Evolutionary conservation across 1,284 basidiomycete species (phyloP).

Genomic region (Inonotus hispidus): DNA sequence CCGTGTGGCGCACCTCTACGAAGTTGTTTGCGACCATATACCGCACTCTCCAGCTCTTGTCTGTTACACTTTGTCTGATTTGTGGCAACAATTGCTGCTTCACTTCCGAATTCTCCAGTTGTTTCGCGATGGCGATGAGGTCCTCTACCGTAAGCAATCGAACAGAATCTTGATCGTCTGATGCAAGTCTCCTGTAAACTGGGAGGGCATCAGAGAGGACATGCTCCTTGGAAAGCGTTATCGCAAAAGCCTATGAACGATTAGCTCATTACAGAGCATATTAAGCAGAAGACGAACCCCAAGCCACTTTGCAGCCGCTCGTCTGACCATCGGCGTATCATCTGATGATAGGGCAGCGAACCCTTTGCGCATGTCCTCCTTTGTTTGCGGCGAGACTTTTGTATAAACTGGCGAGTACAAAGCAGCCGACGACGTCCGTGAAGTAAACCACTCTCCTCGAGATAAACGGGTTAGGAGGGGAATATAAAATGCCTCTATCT

Average conservation of each 20-base stretch:
- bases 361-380: slow-evolving; percentile 88
- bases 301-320: slow-evolving; percentile 95
- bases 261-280: slow-evolving; percentile 16
- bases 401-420: slow-evolving; percentile 93
- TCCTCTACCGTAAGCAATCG: slow-evolving; percentile 95
- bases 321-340: slow-evolving; percentile 98
- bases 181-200: slow-evolving; percentile 91
- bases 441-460: slow-evolving; percentile 99
- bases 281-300: slow-evolving; percentile 53
- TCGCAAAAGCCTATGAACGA: slow-evolving; percentile 61
- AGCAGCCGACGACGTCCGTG: slow-evolving; percentile 91
- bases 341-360: slow-evolving; percentile 84
- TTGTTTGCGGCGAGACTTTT: slow-evolving; percentile 65
- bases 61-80: slow-evolving; percentile 82
- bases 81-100: slow-evolving; percentile 88
- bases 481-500: slow-evolving; percentile 90
- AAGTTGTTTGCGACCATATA: slow-evolving; percentile 99
- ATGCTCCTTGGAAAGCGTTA: slow-evolving; percentile 72
- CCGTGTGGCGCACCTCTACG: slow-evolving; percentile 65
- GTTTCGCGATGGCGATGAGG: slow-evolving; percentile 87
- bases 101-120: slow-evolving; percentile 80
- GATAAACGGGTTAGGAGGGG: slow-evolving; percentile 89
- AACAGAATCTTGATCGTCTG: slow-evolving; percentile 98
- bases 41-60: slow-evolving; percentile 98
- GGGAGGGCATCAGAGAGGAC: slow-evolving; percentile 86